Percentiles rank a stretch among this genome's conserved stretches.
Evolutionary conservation across 495 filamentous ascomycete genomes (phyloP).

Genomic region (Penicillium bovifimosum): DNA sequence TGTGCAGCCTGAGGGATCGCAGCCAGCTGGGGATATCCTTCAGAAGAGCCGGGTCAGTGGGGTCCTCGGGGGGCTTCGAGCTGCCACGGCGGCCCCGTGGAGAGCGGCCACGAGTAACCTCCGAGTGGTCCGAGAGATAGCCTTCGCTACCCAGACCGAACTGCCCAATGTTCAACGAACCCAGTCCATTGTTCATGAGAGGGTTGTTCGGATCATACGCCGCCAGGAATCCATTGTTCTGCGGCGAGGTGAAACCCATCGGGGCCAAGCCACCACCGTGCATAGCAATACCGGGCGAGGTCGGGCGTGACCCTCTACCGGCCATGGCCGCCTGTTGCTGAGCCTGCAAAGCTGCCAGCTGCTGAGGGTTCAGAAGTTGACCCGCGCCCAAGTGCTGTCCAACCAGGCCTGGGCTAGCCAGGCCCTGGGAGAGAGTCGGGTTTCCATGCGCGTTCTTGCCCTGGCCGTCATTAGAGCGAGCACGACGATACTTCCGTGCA

Average conservation of each 20-base stretch:
- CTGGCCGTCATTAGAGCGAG: constrained; percentile 83
- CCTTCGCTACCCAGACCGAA: constrained; percentile 74
- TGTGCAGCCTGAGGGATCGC: constrained; percentile 89
- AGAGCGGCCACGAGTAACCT: constrained; percentile 81
- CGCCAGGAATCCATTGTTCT: constrained; percentile 91
- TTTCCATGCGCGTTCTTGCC: constrained; percentile 38
- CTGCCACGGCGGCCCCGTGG: constrained; percentile 89
- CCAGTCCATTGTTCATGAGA: constrained; percentile 68
- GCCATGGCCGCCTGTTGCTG: constrained; percentile 75
- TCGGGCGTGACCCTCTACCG: constrained; percentile 83
- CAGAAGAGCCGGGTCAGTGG: constrained; percentile 82
- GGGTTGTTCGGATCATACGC: constrained; percentile 75
- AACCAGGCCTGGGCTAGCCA: constrained; percentile 49
- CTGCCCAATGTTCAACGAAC: constrained; percentile 65
- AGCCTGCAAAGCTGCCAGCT: constrained; percentile 77
- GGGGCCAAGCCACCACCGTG: constrained; percentile 54
- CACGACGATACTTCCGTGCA: constrained; percentile 86
- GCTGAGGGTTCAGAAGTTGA: constrained; percentile 79
- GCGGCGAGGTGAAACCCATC: constrained; percentile 79
- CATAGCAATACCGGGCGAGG: constrained; percentile 84
- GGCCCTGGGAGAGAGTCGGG: constrained; percentile 47
- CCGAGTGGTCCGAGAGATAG: constrained; percentile 91
- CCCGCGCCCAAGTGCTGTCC: constrained; percentile 72
- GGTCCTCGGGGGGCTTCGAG: constrained; percentile 96
- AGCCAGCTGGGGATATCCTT: constrained; percentile 97